A percentile compares a stretch with the other conserved stretches of the same genome.
phyloP scores from a whole-genome alignment of 2,329 filamentous ascomycete genomes.

The Colletotrichum chlorophyti region DNA sequence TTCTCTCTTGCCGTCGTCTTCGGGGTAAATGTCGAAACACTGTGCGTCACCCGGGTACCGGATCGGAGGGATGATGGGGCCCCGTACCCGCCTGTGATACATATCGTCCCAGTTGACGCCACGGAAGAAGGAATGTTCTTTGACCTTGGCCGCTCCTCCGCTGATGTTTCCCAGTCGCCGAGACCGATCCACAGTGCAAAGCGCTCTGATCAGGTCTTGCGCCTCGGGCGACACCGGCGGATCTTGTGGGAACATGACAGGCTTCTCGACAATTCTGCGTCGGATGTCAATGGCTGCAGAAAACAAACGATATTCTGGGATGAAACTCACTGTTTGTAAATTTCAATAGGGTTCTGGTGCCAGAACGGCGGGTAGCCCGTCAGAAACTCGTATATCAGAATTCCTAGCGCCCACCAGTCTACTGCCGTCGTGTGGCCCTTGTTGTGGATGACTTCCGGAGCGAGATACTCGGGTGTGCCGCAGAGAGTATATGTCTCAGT shows the following conservation, averaged over 20 bases:
- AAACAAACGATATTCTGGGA: neutral
- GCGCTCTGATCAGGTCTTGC: constrained; percentile 75
- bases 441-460: constrained; percentile 84
- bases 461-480: constrained; percentile 84
- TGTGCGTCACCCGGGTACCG: constrained; percentile 76
- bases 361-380: constrained; percentile 88
- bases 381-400: constrained; percentile 83
- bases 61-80: constrained; percentile 79
- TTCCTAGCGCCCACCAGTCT: constrained; percentile 88
- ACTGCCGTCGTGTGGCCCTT: constrained; percentile 79
- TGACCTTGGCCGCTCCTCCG: constrained; percentile 75
- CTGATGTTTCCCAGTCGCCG: constrained; percentile 80
- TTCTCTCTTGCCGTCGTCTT: constrained; percentile 71
- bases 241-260: constrained; percentile 75
- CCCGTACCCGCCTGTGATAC: constrained; percentile 66
- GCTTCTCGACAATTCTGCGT: constrained; percentile 78
- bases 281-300: neutral
- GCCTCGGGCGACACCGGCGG: constrained; percentile 70
- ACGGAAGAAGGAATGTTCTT: constrained; percentile 77
- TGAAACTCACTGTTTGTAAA: constrained; percentile 74
- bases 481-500: constrained; percentile 83
- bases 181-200: constrained; percentile 82
- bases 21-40: constrained; percentile 85
- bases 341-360: constrained; percentile 86
- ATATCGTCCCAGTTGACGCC: constrained; percentile 78